Percentiles rank a stretch among this genome's conserved stretches.
Conservation (phyloP, 2,329 filamentous ascomycete species). For the Clonostachys byssicola region DNA sequence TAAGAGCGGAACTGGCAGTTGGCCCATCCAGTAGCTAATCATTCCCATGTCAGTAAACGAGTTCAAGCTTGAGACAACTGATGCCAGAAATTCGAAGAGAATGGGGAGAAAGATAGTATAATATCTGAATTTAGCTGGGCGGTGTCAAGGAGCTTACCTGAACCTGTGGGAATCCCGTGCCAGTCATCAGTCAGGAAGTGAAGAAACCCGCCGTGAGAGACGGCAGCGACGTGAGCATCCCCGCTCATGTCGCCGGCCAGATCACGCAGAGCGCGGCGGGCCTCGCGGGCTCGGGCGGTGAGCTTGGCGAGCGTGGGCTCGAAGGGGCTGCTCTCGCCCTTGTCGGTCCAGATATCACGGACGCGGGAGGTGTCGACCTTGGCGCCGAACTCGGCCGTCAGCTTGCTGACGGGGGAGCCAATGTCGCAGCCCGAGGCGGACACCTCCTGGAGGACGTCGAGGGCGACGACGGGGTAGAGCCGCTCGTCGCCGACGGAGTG, state of each 20-base stretch:
- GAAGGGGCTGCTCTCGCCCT: slow-evolving; percentile 28
- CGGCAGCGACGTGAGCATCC: slow-evolving; percentile 60
- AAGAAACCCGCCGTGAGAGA: slow-evolving; percentile 79
- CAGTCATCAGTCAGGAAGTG: slow-evolving; percentile 86
- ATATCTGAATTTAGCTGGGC: not conserved
- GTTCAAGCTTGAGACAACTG: not conserved
- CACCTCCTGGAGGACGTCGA: slow-evolving; percentile 78
- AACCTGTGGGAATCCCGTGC: slow-evolving; percentile 47
- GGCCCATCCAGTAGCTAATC: slow-evolving; percentile 63
- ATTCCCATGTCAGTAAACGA: not conserved
- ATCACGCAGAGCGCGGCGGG: slow-evolving; percentile 53
- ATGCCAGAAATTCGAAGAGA: not conserved
- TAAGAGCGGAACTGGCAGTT: slow-evolving; percentile 73
- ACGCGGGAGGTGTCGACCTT: slow-evolving; percentile 61
- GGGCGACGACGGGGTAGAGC: slow-evolving; percentile 50
- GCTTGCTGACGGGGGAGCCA: slow-evolving; percentile 51
- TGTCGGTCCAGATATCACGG: slow-evolving; percentile 63
- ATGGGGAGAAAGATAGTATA: not conserved
- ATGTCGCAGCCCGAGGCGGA: slow-evolving; percentile 72
- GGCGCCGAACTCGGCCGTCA: slow-evolving; percentile 58
- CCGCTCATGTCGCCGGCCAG: slow-evolving; percentile 19
- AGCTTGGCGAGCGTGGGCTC: slow-evolving; percentile 48
- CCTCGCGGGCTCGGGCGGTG: slow-evolving; percentile 54
- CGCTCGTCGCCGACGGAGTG: slow-evolving; percentile 51
- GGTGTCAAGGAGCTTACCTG: slow-evolving; percentile 25